A percentile compares a stretch with the other conserved stretches of the same genome.
These are phyloP conservation scores for Berkeleyomyces rouxiae DNA, from an alignment of 2,329 filamentous ascomycete species.

Conservation along the genomic window DNA sequence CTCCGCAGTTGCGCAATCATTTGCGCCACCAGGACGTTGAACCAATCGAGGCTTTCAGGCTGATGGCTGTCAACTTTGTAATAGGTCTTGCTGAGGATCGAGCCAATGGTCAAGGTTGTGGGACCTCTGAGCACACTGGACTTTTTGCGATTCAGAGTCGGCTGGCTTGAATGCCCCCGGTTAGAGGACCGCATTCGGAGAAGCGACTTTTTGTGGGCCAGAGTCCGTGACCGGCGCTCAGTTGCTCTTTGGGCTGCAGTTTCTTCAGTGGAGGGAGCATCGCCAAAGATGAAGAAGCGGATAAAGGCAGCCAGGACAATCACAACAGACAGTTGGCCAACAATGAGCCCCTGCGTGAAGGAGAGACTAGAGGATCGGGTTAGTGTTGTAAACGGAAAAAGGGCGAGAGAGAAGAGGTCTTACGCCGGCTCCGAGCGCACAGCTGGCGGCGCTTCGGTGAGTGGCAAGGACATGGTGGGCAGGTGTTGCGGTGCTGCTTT, in stretches of 20 bases:
- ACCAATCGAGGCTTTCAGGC: slow-evolving; percentile 94
- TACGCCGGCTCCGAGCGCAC: slow-evolving; percentile 30
- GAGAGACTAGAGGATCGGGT: slow-evolving; percentile 42
- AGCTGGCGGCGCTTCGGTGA: slow-evolving; percentile 6
- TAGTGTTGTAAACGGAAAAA: neutral
- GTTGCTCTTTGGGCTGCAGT: slow-evolving; percentile 61
- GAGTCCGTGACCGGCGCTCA: slow-evolving; percentile 54
- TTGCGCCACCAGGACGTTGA: slow-evolving; percentile 92
- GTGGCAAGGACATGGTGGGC: slow-evolving; percentile 7
- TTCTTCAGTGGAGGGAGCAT: slow-evolving; percentile 68
- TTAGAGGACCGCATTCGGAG: slow-evolving; percentile 39
- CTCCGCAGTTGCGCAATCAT: slow-evolving; percentile 89
- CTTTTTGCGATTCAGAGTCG: slow-evolving; percentile 43
- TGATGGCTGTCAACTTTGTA: slow-evolving; percentile 94
- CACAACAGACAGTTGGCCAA: slow-evolving; percentile 86
- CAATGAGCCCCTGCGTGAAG: slow-evolving; percentile 83
- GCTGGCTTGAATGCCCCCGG: slow-evolving; percentile 3
- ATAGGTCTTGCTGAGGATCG: slow-evolving; percentile 90
- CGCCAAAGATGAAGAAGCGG: slow-evolving; percentile 99
- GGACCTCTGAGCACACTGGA: slow-evolving; percentile 58
- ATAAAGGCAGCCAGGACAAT: slow-evolving; percentile 88
- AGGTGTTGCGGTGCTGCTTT: neutral
- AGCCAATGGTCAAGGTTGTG: slow-evolving; percentile 70
- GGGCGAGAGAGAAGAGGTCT: slow-evolving; percentile 16
- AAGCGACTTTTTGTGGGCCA: slow-evolving; percentile 60